These are phyloP conservation scores for Didymella pinodella DNA, from an alignment of 2,329 filamentous ascomycete species.

Conservation along the genomic window DNA sequence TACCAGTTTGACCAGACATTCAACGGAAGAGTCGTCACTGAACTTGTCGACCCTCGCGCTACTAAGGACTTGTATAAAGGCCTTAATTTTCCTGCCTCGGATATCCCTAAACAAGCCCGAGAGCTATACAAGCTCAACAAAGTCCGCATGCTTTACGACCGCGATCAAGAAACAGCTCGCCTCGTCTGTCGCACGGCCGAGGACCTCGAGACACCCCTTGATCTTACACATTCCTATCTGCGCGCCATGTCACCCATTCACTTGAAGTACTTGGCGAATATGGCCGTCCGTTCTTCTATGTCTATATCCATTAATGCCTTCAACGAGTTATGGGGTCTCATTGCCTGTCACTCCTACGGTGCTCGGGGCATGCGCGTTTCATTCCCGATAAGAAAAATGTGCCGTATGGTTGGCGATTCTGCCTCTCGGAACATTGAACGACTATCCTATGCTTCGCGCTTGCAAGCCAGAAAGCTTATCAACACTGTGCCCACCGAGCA, in stretches of 20 bases:
- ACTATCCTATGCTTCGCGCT: slow-evolving; percentile 81
- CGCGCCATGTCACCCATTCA: slow-evolving; percentile 92
- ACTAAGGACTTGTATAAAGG: slow-evolving; percentile 88
- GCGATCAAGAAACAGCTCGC: slow-evolving; percentile 79
- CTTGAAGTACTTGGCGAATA: slow-evolving; percentile 84
- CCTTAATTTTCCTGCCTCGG: slow-evolving; percentile 85
- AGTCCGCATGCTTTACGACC: slow-evolving; percentile 85
- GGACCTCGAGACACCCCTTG: slow-evolving; percentile 77
- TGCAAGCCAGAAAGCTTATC: slow-evolving; percentile 87
- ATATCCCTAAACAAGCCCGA: slow-evolving; percentile 84
- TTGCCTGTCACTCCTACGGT: slow-evolving; percentile 86
- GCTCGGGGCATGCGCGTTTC: slow-evolving; percentile 83
- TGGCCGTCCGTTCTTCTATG: slow-evolving; percentile 94
- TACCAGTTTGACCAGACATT: slow-evolving; percentile 86
- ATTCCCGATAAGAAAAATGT: slow-evolving; percentile 92
- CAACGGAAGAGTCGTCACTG: slow-evolving; percentile 87
- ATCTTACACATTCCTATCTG: slow-evolving; percentile 84
- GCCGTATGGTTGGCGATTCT: slow-evolving; percentile 83
- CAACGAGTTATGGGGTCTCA: slow-evolving; percentile 84
- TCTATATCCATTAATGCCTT: slow-evolving; percentile 92
- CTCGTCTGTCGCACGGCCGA: slow-evolving; percentile 79
- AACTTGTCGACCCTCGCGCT: slow-evolving; percentile 80
- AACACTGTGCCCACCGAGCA: slow-evolving; percentile 81
- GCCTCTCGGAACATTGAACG: slow-evolving; percentile 88
- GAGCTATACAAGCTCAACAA: slow-evolving; percentile 93